A percentile compares a stretch with the other conserved stretches of the same genome.
Evolutionary conservation across 257 asterid species (phyloP).

Genomic region (Lavandula angustifolia): DNA sequence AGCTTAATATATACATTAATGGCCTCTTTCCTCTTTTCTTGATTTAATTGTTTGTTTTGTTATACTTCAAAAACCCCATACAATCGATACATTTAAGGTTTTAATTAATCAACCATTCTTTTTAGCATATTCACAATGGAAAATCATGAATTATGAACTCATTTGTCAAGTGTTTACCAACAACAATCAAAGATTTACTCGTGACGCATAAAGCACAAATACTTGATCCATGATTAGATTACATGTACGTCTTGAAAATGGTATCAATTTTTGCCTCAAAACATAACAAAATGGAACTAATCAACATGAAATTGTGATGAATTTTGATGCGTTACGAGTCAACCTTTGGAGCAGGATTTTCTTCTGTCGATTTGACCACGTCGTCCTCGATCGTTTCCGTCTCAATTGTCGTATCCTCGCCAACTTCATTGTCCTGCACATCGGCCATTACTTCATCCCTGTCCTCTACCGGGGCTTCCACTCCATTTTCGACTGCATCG

Average conservation of each 20-base stretch:
- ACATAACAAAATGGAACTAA: not conserved
- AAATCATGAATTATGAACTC: too few species aligned
- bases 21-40: too few species aligned
- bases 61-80: too few species aligned
- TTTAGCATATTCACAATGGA: too few species aligned
- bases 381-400: conserved; percentile 70
- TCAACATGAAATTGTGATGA: not conserved
- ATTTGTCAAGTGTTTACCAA: too few species aligned
- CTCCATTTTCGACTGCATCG: conserved; percentile 52
- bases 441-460: conserved; percentile 82
- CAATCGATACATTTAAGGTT: too few species aligned
- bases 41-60: too few species aligned
- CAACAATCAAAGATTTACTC: too few species aligned
- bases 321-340: conserved; percentile 35
- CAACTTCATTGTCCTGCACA: conserved; percentile 60
- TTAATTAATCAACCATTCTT: too few species aligned
- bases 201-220: not conserved
- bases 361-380: conserved; percentile 59
- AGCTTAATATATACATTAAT: too few species aligned
- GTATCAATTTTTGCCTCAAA: not conserved
- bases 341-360: conserved; percentile 49
- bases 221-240: not conserved
- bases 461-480: conserved; percentile 48
- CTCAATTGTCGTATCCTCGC: conserved; percentile 60
- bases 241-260: not conserved